phyloP scores from a whole-genome alignment of 495 filamentous ascomycete genomes.

The Penicillium egyptiacum region DNA sequence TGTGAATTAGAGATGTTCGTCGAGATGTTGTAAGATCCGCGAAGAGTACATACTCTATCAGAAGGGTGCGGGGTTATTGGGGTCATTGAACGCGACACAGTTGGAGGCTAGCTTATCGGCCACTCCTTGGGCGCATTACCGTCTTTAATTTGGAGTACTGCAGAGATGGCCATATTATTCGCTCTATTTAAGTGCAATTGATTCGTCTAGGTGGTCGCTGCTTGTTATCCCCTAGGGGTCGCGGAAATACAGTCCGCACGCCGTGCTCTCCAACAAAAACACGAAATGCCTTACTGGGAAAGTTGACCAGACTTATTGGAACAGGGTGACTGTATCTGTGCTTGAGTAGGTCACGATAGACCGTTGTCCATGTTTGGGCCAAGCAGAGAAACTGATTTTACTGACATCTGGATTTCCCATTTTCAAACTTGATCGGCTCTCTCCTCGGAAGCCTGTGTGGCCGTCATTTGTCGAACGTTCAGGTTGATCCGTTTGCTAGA shows the following conservation, averaged over 20 bases:
- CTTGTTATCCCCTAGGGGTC: background rate
- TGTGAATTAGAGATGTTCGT: background rate
- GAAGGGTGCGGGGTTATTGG: constrained; percentile 22
- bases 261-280: background rate
- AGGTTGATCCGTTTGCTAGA: constrained; percentile 79
- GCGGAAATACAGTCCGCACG: background rate
- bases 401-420: background rate
- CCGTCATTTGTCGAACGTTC: constrained; percentile 86
- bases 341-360: too few species aligned
- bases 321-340: background rate
- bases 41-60: background rate
- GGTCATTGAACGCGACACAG: constrained; percentile 7
- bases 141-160: background rate
- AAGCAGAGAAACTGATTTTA: background rate
- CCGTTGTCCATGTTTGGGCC: background rate
- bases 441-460: background rate
- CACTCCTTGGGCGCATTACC: background rate
- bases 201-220: background rate
- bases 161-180: background rate
- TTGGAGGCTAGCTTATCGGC: constrained; percentile 15
- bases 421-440: background rate
- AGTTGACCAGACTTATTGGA: background rate
- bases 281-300: background rate
- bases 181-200: background rate
- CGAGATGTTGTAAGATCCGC: background rate